These are phyloP conservation scores for Aspergillus intermedius DNA, from an alignment of 2,329 filamentous ascomycete species.

Conservation along the genomic window DNA sequence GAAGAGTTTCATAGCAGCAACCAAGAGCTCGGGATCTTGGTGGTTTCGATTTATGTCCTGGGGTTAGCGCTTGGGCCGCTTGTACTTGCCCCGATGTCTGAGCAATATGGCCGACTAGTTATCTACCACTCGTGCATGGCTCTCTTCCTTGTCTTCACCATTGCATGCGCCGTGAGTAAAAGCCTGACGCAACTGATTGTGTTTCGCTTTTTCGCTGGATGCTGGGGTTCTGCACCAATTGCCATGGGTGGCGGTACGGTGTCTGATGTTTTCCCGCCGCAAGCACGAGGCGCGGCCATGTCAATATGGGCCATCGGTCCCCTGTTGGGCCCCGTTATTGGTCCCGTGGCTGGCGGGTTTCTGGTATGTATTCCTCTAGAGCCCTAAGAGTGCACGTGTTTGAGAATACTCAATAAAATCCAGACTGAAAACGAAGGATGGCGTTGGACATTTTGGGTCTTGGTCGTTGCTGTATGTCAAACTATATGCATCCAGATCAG, in stretches of 20 bases:
- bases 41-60: background rate
- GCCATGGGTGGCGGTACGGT: conserved; percentile 42
- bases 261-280: conserved; percentile 38
- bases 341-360: conserved; percentile 35
- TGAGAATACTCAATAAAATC: too few relatives aligned
- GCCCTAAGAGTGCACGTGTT: background rate
- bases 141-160: conserved; percentile 54
- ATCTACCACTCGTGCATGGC: background rate
- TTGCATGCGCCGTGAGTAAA: conserved; percentile 51
- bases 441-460: conserved; percentile 44
- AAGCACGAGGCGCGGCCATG: conserved; percentile 39
- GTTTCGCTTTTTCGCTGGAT: conserved; percentile 57
- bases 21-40: background rate
- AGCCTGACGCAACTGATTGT: conserved; percentile 56
- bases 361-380: conserved; percentile 18
- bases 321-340: conserved; percentile 27
- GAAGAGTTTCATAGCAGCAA: background rate
- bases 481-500: background rate
- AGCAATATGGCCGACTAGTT: background rate
- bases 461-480: conserved; percentile 29
- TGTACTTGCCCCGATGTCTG: background rate
- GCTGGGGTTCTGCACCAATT: conserved; percentile 27
- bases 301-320: conserved; percentile 38
- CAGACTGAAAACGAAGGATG: conserved; percentile 31
- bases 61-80: background rate